Evolutionary conservation across 176 grass and related monocot species (phyloP).

Genomic region (Miscanthus lutarioriparius): DNA sequence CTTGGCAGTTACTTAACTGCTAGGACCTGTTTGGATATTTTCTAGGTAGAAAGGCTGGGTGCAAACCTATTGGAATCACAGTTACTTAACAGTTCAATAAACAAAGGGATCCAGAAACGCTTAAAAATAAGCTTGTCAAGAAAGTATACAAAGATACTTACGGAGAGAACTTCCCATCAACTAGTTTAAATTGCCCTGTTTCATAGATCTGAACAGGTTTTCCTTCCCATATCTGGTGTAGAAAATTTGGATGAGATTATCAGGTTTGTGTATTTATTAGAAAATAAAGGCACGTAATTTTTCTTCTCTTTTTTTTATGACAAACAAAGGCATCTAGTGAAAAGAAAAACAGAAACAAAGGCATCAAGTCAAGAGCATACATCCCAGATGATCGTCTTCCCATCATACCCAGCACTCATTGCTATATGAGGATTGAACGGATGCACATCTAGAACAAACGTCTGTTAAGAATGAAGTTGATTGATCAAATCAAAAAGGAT

Average conservation of each 20-base stretch:
- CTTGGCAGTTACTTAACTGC: background rate
- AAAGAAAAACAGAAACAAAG: too few relatives aligned
- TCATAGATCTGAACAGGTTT: slow-evolving; percentile 93
- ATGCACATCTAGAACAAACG: slow-evolving; percentile 99
- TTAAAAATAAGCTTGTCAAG: slow-evolving; percentile 6
- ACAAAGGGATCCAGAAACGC: slow-evolving; percentile 2
- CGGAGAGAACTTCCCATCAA: slow-evolving; percentile 99
- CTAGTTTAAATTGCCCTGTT: slow-evolving; percentile 91
- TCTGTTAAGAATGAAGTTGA: slow-evolving; percentile 60
- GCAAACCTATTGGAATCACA: background rate
- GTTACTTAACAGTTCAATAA: slow-evolving; percentile 16
- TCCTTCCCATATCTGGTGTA: slow-evolving; percentile 95
- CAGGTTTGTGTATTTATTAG: slow-evolving; percentile 32
- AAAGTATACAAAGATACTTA: slow-evolving; percentile 58
- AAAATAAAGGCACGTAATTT: slow-evolving; percentile 17
- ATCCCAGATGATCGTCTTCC: slow-evolving; percentile 98
- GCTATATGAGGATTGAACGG: slow-evolving; percentile 99
- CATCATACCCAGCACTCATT: slow-evolving; percentile 99
- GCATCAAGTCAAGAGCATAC: slow-evolving; percentile 55
- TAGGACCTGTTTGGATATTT: background rate
- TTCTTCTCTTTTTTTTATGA: background rate
- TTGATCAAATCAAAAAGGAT: slow-evolving; percentile 28
- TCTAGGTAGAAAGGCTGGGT: background rate
- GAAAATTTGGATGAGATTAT: slow-evolving; percentile 44
- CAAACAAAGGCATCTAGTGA: too few relatives aligned